Base-by-base conservation (phyloP, 345 rosid genomes). In the Brassica rapa region DNA sequence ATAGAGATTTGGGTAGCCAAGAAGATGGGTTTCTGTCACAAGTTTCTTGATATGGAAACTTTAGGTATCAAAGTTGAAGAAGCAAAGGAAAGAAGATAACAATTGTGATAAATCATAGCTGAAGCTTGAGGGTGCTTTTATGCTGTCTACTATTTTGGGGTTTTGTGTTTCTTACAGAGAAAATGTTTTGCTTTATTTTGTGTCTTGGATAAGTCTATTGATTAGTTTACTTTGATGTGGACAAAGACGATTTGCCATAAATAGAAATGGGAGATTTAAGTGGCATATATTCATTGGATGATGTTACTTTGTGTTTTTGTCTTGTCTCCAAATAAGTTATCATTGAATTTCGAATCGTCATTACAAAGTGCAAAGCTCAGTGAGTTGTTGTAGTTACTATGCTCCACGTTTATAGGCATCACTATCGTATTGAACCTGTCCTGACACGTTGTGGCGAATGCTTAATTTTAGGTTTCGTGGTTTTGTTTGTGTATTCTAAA, bases 381-480 rank as follows among this genome's bases (percentile, higher is more conserved):
- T 65, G 35, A 14, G 33, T 46, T 41, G 27, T 37, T 25, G 46
- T 53, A 15, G 19, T 55, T 15, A 32, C 16, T 16, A 16, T 70
- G 12, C 29, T 67, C n/a, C 23, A 41, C 15, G 23, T 59, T 66
- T 73, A 8, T 66, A 35, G 29, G 14, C 57, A 66, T 76, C 12
- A 59, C 25, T 30, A 37, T 30, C 25, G 51, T 62, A 29, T 19
- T 21, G 23, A 73, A 49, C 1, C 41, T 46, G 16, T 62, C 66
- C 15, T 14, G 71, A 77, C 76, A 70, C 71, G 75, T 77, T 16
- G 29, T 51, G 30, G 71, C 57, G 46, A 53, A 46, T 62, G 46
- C 30, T 55, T 30, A 24, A 0, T 15, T 39, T 24, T 62, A 70
- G 64, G 80, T 70, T 62, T 10, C 65, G 32, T 77, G 57, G 53